A percentile compares a stretch with the other conserved stretches of the same genome.
phyloP scores from a whole-genome alignment of 345 rosid species.

The Hibiscus tridactylites region DNA sequence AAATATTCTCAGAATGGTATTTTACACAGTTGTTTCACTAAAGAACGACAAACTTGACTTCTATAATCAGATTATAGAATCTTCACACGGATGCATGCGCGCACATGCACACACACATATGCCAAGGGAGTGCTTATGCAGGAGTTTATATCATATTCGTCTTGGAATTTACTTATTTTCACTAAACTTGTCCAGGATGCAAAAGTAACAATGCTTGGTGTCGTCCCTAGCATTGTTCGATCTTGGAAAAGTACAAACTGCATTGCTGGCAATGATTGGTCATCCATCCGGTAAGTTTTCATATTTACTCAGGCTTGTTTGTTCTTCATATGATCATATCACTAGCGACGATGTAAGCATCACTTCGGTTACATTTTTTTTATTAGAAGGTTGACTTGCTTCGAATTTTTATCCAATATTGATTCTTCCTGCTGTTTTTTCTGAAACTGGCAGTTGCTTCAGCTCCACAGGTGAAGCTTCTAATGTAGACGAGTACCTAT shows the following conservation, averaged over 20 bases:
- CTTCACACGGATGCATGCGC: not conserved
- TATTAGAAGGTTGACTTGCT: not conserved
- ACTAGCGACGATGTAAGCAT: too few species aligned
- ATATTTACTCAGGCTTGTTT: not conserved
- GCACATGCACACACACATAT: not conserved
- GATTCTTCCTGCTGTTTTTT: conserved; percentile 18
- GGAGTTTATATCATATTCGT: not conserved
- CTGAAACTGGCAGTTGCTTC: conserved; percentile 55
- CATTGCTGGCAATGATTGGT: conserved; percentile 81
- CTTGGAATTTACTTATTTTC: not conserved
- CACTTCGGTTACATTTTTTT: too few species aligned
- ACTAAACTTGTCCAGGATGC: conserved; percentile 60
- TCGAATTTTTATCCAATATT: not conserved
- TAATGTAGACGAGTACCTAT: conserved; percentile 75
- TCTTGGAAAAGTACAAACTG: conserved; percentile 70
- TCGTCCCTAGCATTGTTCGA: conserved; percentile 90
- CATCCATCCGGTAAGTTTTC: conserved; percentile 70
- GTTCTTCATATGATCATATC: conserved; percentile 1
- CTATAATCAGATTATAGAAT: not conserved
- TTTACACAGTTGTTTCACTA: not conserved
- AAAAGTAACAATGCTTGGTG: conserved; percentile 87
- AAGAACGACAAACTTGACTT: not conserved
- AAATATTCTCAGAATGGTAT: too few species aligned
- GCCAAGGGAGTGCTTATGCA: not conserved
- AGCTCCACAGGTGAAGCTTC: conserved; percentile 98